Evolutionary conservation across 306 rosid genomes (phyloP), one percentile per base, ranked within the genome.

Genomic region (Abrus precatorius): DNA sequence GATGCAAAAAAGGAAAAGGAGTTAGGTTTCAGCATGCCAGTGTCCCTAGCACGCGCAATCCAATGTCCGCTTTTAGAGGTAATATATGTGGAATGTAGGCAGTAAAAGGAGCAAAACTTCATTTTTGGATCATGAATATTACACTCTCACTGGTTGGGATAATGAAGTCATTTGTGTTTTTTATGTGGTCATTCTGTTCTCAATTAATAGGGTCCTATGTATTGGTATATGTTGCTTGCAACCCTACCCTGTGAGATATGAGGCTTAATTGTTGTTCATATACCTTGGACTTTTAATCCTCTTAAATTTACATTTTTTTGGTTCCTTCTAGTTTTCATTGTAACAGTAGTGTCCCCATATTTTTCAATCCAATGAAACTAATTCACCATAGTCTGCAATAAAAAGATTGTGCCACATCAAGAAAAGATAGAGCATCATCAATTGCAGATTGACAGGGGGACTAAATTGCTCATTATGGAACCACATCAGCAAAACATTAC

Each of bases 1-100:
- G 99, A 93, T 56, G 79, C 87, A 44, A 92, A 92, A 78, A 96
- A 92, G 89, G 99, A 96, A 82, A 89, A 90, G 90, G 98, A 96
- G 87, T 74, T 89, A 67, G 98, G 97, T 69, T 96, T 96, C 85
- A 87, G 88, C 85, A 86, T 96, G 98, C 91, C 92, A 7, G 87
- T 87, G 34, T 96, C 99, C 27, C 82, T 96, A 82, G 89, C 94
- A 13, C 85, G 62, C 43, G 99, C 99, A 44, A 65, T 86, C 54
- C 87, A 55, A 50, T 86, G 79, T 85, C 97, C 98, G 9, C 97
- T 96, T 86, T 77, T 93, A 57, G 71, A 86, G 93, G 99, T 92
- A 79, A 70, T 55, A 8, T 49, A 64, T 11, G 27, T 78, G 3
- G 11, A 70, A 64, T 14, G 36, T 50, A 41, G 66, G 5, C 40